phyloP scores from a whole-genome alignment of 1,284 basidiomycete species.

The Chalciporus sp. region DNA sequence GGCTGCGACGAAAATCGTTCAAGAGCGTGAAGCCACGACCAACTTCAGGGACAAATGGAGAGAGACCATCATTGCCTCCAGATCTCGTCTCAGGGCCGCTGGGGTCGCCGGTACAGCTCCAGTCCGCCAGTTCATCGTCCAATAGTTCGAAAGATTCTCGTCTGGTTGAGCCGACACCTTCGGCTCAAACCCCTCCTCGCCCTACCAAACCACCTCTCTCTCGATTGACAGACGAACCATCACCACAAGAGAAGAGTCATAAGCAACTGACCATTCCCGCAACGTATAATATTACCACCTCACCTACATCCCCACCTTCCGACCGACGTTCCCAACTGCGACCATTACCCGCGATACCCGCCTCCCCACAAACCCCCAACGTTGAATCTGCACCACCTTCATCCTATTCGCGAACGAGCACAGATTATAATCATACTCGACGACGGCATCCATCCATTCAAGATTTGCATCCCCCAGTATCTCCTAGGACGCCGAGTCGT shows the following conservation, averaged over 20 bases:
- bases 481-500: constrained; percentile 18
- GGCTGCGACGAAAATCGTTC: constrained; percentile 60
- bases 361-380: constrained; percentile 28
- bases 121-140: constrained; percentile 23
- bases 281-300: constrained; percentile 21
- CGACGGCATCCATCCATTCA: constrained; percentile 9
- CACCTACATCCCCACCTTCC: constrained; percentile 15
- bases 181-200: constrained; percentile 13
- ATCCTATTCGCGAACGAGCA: constrained; percentile 10
- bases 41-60: constrained; percentile 20
- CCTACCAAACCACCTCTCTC: constrained; percentile 19
- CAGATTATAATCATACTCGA: constrained; percentile 14
- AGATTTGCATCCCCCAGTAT: background rate
- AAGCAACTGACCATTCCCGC: constrained; percentile 33
- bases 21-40: constrained; percentile 30
- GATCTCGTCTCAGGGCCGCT: constrained; percentile 12
- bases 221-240: background rate
- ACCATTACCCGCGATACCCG: constrained; percentile 30
- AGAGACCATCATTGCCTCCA: constrained; percentile 16
- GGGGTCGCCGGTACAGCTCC: constrained; percentile 28
- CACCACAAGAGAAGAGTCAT: constrained; percentile 14
- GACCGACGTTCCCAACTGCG: constrained; percentile 17
- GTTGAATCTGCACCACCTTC: constrained; percentile 9
- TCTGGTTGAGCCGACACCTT: constrained; percentile 24
- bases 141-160: constrained; percentile 30